Evolutionary conservation across 441 rosid species (phyloP).

Genomic region (Arabidopsis lyrata): DNA sequence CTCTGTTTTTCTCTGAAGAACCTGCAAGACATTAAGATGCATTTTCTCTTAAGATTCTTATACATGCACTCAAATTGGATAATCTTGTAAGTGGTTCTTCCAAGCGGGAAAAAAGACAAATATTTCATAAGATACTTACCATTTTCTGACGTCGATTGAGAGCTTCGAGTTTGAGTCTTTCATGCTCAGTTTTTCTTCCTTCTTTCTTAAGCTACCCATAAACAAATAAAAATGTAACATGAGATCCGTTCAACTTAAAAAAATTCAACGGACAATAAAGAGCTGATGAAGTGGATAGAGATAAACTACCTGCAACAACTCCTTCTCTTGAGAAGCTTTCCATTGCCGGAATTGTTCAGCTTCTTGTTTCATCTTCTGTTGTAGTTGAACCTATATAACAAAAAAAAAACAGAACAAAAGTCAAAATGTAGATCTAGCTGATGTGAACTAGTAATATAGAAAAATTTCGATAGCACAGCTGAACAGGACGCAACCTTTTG

Average conservation of each 20-base stretch:
- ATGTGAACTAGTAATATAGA: slow-evolving; percentile 6
- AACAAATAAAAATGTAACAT: slow-evolving; percentile 5
- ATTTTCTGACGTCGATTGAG: slow-evolving; percentile 69
- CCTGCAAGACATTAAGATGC: slow-evolving; percentile 52
- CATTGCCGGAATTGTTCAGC: slow-evolving; percentile 80
- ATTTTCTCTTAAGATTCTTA: slow-evolving; percentile 17
- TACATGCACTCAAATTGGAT: not conserved
- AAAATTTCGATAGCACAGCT: slow-evolving; percentile 14
- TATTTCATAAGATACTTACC: slow-evolving; percentile 43
- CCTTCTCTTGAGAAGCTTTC: slow-evolving; percentile 78
- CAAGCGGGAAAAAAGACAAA: not conserved
- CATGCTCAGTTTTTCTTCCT: slow-evolving; percentile 76
- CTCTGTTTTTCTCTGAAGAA: slow-evolving; percentile 92
- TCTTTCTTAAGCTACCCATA: slow-evolving; percentile 67
- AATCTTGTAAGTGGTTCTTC: not conserved
- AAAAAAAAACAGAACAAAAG: too few species aligned
- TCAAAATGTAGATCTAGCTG: slow-evolving; percentile 11
- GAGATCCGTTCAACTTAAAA: slow-evolving; percentile 13
- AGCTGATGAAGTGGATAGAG: slow-evolving; percentile 9
- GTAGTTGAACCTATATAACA: slow-evolving; percentile 67
- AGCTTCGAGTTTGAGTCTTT: slow-evolving; percentile 70
- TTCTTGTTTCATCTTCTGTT: slow-evolving; percentile 75
- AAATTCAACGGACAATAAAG: not conserved
- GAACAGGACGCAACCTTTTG: slow-evolving; percentile 59
- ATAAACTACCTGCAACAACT: slow-evolving; percentile 62